A percentile compares a stretch with the other conserved stretches of the same genome.
Conservation (phyloP, 495 filamentous ascomycete species). For the Poronia punctata region DNA sequence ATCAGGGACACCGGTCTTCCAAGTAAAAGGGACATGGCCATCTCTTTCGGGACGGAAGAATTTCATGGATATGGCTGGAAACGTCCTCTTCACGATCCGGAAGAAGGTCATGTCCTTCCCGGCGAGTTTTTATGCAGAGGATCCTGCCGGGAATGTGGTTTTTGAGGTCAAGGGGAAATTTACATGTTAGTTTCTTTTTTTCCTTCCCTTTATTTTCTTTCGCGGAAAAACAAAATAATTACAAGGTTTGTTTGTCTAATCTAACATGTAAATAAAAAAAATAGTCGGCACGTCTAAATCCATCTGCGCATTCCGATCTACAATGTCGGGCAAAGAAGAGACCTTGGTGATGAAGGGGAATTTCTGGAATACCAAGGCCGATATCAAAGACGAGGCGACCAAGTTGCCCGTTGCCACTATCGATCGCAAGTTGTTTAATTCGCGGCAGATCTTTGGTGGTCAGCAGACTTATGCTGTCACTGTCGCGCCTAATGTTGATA, state of each 20-base stretch:
- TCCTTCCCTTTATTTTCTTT: not conserved
- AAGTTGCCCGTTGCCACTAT: conserved; percentile 46
- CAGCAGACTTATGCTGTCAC: conserved; percentile 55
- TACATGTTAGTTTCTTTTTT: conserved; percentile 37
- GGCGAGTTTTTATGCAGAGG: conserved; percentile 39
- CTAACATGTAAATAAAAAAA: no score
- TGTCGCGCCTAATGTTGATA: conserved; percentile 54
- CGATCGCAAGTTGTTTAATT: conserved; percentile 47
- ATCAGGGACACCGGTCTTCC: conserved; percentile 40
- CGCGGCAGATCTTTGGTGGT: conserved; percentile 45
- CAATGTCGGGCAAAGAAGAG: conserved; percentile 23
- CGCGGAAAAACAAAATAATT: not conserved
- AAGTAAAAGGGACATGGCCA: conserved; percentile 43
- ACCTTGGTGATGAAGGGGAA: conserved; percentile 40
- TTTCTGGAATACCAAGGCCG: conserved; percentile 41
- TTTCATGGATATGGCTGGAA: conserved; percentile 37
- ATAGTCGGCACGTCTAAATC: conserved; percentile 42
- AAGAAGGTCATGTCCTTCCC: conserved; percentile 46
- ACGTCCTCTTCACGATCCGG: conserved; percentile 45
- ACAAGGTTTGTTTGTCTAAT: no score
- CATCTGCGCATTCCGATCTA: conserved; percentile 42
- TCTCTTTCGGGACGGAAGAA: conserved; percentile 37
- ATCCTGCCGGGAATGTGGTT: conserved; percentile 32
- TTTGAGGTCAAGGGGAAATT: conserved; percentile 47
- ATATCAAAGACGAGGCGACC: conserved; percentile 39